Base-by-base conservation (phyloP, 352 stramenopile species). In the Pythium sukuiense region DNA sequence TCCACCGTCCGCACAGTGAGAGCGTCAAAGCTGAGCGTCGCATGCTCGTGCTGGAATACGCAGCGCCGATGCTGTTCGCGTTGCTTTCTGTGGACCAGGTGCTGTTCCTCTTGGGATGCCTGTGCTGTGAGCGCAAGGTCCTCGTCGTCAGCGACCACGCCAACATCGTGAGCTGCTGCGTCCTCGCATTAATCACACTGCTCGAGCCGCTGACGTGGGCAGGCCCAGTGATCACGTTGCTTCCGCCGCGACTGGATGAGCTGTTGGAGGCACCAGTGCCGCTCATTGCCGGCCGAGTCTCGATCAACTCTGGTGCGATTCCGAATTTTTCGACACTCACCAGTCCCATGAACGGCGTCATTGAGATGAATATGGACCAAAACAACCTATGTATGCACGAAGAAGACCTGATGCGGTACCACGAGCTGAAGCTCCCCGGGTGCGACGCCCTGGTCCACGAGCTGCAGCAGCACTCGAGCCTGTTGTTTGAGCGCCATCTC, bases 341-440 rank as follows among this genome's bases (percentile, higher is more conserved):
- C 5, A 69, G 63, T 13, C 79, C 84, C 11, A 90, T 92, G 76
- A 74, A 73, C 13, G 83, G 83, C 16, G 80, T 94, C 13, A 88
- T 92, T 54, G 81, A 92, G 63, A 89, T 94, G 76, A 85, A 90
- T 46, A 87, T 94, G 79, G 86, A 94, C 61, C 74, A 86, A 32
- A 90, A 92, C 63, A 76, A 79, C 20, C 55, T 94, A 3, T 76
- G 80, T 33, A 91, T 94, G 82, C 82, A 94, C 56, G 79, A 89
- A 61, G 82, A 92, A 41, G 83, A 94, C 59, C 48, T 92, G 35
- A 69, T 80, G 69, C 73, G 70, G 14, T 90, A 91, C 61, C 86
- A 94, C 58, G 83, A 92, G 33, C 70, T 90, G 49, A 92, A 92
- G 61, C 71, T 92, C 9, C 86, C 86, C 0, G 83, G 82, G 2